Evolutionary conservation across 2,329 filamentous ascomycete genomes (phyloP).

Genomic region (Xylariaceae sp.): DNA sequence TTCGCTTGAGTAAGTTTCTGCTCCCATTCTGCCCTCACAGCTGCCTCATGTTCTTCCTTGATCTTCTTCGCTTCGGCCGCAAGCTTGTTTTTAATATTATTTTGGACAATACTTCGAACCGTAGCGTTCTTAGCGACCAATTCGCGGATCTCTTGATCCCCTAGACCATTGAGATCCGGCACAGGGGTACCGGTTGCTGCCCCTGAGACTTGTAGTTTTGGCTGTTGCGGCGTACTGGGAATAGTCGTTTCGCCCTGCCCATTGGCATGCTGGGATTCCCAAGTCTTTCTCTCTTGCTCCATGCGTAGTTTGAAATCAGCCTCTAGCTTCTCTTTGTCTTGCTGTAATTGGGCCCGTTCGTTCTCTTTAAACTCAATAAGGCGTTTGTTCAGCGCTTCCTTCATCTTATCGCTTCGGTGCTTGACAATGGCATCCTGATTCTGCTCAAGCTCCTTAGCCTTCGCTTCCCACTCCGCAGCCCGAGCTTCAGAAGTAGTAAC

Average conservation of each 20-base stretch:
- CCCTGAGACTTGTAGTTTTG: constrained; percentile 36
- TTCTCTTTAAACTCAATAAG: constrained; percentile 60
- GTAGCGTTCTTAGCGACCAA: constrained; percentile 54
- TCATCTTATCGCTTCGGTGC: constrained; percentile 65
- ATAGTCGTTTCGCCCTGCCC: constrained; percentile 20
- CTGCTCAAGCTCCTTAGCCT: constrained; percentile 61
- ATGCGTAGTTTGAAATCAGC: constrained; percentile 43
- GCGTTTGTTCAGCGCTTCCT: constrained; percentile 62
- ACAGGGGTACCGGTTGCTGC: constrained; percentile 33
- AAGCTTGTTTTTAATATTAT: constrained; percentile 67
- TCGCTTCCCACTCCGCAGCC: constrained; percentile 61
- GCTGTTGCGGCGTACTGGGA: constrained; percentile 41
- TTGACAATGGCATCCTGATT: constrained; percentile 58
- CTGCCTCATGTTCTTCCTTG: constrained; percentile 49
- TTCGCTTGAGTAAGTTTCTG: constrained; percentile 50
- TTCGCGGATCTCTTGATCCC: constrained; percentile 53
- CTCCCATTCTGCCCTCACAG: constrained; percentile 47
- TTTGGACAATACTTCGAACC: constrained; percentile 54
- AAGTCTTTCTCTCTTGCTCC: constrained; percentile 32
- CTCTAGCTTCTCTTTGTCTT: constrained; percentile 59
- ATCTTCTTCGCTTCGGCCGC: constrained; percentile 60
- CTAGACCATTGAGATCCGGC: constrained; percentile 45
- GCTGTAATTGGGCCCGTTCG: constrained; percentile 56
- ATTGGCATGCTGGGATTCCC: constrained; percentile 27
- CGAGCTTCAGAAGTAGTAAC: constrained; percentile 57